A percentile compares a stretch with the other conserved stretches of the same genome.
phyloP scores from a whole-genome alignment of 108 stramenopile species.

The Hondaea fermentalgiana region DNA sequence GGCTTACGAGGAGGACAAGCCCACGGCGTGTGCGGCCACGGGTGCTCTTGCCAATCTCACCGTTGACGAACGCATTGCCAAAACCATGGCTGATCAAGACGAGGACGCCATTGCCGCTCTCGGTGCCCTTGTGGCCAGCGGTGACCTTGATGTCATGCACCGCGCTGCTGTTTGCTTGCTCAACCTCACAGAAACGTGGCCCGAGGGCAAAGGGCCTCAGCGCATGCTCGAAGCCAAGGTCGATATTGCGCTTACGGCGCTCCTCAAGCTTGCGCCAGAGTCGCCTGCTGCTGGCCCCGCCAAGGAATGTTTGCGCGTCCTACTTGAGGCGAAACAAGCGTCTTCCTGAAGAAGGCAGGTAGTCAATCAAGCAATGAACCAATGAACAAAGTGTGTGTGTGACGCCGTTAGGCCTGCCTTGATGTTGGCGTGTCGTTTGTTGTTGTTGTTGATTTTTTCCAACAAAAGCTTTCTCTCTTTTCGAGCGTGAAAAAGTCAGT shows the following conservation, averaged over 20 bases:
- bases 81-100: not conserved
- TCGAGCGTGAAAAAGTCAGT: too few relatives aligned
- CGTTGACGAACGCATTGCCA: conserved; percentile 12
- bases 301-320: not conserved
- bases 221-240: not conserved
- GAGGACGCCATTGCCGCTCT: not conserved
- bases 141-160: conserved; percentile 7
- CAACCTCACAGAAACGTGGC: not conserved
- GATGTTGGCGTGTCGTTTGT: too few relatives aligned
- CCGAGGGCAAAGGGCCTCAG: not conserved
- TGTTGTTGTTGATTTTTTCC: too few relatives aligned
- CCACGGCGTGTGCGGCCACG: conserved; percentile 1
- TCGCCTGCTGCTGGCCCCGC: not conserved
- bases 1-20: not conserved
- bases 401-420: too few relatives aligned
- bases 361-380: too few relatives aligned
- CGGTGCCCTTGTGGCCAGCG: not conserved
- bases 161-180: not conserved
- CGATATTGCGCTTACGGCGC: not conserved
- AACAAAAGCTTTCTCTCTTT: too few relatives aligned
- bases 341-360: too few relatives aligned
- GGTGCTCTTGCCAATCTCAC: conserved; percentile 23
- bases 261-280: not conserved
- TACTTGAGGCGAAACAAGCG: not conserved
- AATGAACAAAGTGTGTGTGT: too few relatives aligned